Conservation (phyloP, 768 basidiomycete genomes). For the Collybia sordida region DNA sequence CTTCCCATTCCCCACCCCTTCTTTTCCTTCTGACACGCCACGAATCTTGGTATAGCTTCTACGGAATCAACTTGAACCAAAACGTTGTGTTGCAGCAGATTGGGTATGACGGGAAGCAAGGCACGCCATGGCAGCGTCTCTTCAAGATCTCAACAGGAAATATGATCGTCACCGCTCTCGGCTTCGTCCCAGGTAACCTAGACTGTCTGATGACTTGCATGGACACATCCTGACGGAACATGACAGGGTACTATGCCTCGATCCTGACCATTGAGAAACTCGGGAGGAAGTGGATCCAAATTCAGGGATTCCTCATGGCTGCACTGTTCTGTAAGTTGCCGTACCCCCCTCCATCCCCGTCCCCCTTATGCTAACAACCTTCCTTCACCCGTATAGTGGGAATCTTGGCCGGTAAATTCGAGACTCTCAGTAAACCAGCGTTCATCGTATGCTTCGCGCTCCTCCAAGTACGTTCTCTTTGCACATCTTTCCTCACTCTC, state of each 20-base stretch:
- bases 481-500: no score
- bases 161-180: conserved; percentile 71
- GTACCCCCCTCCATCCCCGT: neutral
- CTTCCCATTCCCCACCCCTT: neutral
- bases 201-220: neutral
- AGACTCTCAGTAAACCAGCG: conserved; percentile 48
- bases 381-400: conserved; percentile 39
- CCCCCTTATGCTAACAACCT: neutral
- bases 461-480: conserved; percentile 44
- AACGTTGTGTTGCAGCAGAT: conserved; percentile 77
- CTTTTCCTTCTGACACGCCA: neutral
- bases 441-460: conserved; percentile 77
- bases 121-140: conserved; percentile 61
- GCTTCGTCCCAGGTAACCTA: conserved; percentile 67
- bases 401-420: conserved; percentile 68
- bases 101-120: conserved; percentile 59
- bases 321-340: conserved; percentile 57
- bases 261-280: conserved; percentile 70
- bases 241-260: conserved; percentile 64
- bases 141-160: conserved; percentile 69
- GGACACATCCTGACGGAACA: neutral
- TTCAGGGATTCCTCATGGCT: conserved; percentile 72
- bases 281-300: conserved; percentile 74
- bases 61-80: conserved; percentile 73
- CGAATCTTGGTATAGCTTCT: conserved; percentile 52